A percentile compares a stretch with the other conserved stretches of the same genome.
phyloP scores from a whole-genome alignment of 176 grass and related monocot species.

The Phoenix roebelenii region DNA sequence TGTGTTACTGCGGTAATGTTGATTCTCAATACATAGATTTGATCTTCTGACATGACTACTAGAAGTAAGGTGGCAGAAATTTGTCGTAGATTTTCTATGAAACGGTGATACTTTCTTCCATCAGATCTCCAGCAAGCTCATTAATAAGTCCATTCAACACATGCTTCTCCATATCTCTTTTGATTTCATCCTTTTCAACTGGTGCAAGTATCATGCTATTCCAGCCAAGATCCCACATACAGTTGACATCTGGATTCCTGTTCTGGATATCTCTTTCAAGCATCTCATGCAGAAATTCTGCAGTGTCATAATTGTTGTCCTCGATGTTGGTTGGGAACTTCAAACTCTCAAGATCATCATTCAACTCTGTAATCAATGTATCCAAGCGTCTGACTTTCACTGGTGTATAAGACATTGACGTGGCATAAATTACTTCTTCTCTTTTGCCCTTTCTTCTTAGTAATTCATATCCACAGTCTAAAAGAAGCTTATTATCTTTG shows the following conservation, averaged over 20 bases:
- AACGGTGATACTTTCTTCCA: constrained; percentile 10
- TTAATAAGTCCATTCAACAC: constrained; percentile 63
- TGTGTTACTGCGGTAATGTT: too few species aligned
- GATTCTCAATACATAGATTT: too few species aligned
- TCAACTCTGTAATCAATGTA: constrained; percentile 61
- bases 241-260: constrained; percentile 54
- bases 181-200: constrained; percentile 38
- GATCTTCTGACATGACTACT: too few species aligned
- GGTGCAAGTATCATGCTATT: constrained; percentile 19
- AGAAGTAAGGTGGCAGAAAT: too few species aligned
- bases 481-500: constrained; percentile 43
- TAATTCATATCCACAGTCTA: constrained; percentile 50
- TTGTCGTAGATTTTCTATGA: background rate
- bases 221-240: constrained; percentile 79
- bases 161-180: constrained; percentile 61
- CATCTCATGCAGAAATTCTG: constrained; percentile 32
- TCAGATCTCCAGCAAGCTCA: constrained; percentile 63
- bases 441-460: constrained; percentile 57
- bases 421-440: constrained; percentile 16
- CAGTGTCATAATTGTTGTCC: constrained; percentile 2
- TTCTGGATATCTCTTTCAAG: constrained; percentile 51
- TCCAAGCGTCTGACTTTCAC: constrained; percentile 26
- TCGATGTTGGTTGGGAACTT: constrained; percentile 21
- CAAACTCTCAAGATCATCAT: constrained; percentile 55
- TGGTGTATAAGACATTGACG: background rate